Base-by-base conservation (phyloP, 352 stramenopile genomes). In the Phytophthora pistaciae region DNA sequence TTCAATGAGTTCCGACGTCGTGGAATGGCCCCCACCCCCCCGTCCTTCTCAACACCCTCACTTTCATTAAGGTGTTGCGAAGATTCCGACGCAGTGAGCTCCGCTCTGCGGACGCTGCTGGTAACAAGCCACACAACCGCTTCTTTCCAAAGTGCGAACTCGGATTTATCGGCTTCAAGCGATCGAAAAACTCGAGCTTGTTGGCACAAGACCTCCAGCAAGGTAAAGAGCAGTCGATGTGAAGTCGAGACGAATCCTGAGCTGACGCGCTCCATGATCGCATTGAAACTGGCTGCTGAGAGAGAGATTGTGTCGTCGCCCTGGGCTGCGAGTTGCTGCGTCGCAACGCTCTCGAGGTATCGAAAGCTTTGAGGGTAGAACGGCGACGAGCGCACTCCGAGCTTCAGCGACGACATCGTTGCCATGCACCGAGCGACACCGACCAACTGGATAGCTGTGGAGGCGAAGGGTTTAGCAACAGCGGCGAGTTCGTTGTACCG, bases 361-460 rank as follows among this genome's bases (percentile, higher is more conserved):
- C 62, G 64, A 36, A 72, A 56, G 42, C 21, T 87, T 14, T 56
- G 66, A 3, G 59, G 55, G 50, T 87, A 83, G 25, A 87, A 70
- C 13, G 65, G 63, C 9, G 70, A 68, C 20, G 11, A 42, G 16
- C 54, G 40, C 0, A 48, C 20, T 4, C 69, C 56, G 20, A 66
- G 63, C n/a, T 18, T 44, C 9, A 80, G 14, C 7, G 68, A 53
- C 3, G 65, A 60, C 23, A 83, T 69, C 1, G 50, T 64, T 5
- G 49, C 49, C 56, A 83, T 71, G 20, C 63, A 80, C 2, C 50
- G 25, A 29, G 61, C 48, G 16, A 83, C 48, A 13, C 52, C 46
- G 18, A 70, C 60, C 1, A 87, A 7, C n/a, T 42, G 53, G 5
- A 21, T 38, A n/a, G 59, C 55, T 31, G 38, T 57, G 20, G 55